Conservation (phyloP, 345 rosid species). For the Eucalyptus decipiens region DNA sequence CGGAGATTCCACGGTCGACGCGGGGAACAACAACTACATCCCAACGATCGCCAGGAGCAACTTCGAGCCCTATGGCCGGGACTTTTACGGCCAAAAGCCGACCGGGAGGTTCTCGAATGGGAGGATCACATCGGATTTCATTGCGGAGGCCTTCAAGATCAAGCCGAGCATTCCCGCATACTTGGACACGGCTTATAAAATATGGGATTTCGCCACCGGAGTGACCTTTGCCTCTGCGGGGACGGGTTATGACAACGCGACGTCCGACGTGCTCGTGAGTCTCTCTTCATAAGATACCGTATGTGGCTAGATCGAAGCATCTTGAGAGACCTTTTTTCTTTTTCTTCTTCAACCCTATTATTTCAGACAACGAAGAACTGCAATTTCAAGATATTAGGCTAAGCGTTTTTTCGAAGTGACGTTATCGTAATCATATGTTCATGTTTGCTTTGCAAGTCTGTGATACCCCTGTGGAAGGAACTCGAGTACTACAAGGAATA, state of each 20-base stretch:
- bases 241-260: slow-evolving; percentile 45
- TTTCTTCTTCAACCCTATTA: too few species aligned
- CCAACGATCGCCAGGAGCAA: slow-evolving; percentile 41
- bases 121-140: slow-evolving; percentile 41
- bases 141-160: slow-evolving; percentile 39
- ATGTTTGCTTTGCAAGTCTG: slow-evolving; percentile 17
- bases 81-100: slow-evolving; percentile 28
- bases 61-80: slow-evolving; percentile 57
- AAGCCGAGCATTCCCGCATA: slow-evolving; percentile 44
- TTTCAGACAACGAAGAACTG: not conserved
- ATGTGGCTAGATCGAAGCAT: too few species aligned
- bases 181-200: slow-evolving; percentile 34
- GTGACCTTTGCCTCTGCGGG: slow-evolving; percentile 61
- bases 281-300: not conserved
- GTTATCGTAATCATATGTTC: not conserved
- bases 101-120: slow-evolving; percentile 63
- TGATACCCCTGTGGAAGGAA: slow-evolving; percentile 52
- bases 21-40: slow-evolving; percentile 52
- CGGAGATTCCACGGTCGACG: slow-evolving; percentile 58
- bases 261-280: slow-evolving; percentile 46
- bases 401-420: not conserved
- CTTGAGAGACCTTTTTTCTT: too few species aligned
- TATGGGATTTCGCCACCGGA: slow-evolving; percentile 49
- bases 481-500: slow-evolving; percentile 44
- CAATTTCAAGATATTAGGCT: not conserved